Percentiles rank a stretch among this genome's conserved stretches.
phyloP scores from a whole-genome alignment of 2,329 filamentous ascomycete genomes.

The Pseudonectria foliicola region DNA sequence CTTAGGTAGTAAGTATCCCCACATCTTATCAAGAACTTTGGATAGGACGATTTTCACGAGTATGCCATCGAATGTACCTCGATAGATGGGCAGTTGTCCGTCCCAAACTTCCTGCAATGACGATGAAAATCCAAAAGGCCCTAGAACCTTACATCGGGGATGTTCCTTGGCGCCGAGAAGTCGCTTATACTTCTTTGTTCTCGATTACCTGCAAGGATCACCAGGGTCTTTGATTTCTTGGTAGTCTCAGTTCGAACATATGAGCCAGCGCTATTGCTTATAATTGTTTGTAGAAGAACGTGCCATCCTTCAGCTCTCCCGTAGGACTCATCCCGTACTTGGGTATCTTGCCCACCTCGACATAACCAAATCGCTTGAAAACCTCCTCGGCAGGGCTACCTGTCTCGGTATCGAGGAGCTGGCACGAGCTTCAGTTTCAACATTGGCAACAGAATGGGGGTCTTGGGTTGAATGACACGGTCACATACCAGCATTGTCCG shows the following conservation, averaged over 20 bases:
- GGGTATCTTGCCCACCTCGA: slow-evolving; percentile 47
- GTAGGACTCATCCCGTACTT: slow-evolving; percentile 43
- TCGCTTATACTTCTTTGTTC: too few species aligned
- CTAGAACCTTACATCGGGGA: too few species aligned
- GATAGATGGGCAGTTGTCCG: too few species aligned
- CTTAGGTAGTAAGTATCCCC: too few species aligned
- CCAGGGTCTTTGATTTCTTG: neutral
- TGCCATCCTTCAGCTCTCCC: slow-evolving; percentile 41
- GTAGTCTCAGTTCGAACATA: slow-evolving; percentile 18
- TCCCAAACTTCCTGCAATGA: too few species aligned
- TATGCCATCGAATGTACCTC: too few species aligned
- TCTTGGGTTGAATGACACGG: neutral
- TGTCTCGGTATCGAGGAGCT: slow-evolving; percentile 47
- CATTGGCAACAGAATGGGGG: neutral
- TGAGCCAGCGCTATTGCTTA: neutral
- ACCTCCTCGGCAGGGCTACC: slow-evolving; percentile 45
- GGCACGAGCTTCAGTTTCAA: neutral
- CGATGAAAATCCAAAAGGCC: too few species aligned
- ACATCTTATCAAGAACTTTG: too few species aligned
- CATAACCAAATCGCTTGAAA: slow-evolving; percentile 51
- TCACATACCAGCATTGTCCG: slow-evolving; percentile 46
- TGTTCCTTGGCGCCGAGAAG: too few species aligned
- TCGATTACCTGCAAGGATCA: too few species aligned
- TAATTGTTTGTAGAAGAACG: slow-evolving; percentile 55
- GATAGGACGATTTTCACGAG: too few species aligned